Evolutionary conservation across 352 stramenopile species (phyloP).

Genomic region (Phytophthora vignae): DNA sequence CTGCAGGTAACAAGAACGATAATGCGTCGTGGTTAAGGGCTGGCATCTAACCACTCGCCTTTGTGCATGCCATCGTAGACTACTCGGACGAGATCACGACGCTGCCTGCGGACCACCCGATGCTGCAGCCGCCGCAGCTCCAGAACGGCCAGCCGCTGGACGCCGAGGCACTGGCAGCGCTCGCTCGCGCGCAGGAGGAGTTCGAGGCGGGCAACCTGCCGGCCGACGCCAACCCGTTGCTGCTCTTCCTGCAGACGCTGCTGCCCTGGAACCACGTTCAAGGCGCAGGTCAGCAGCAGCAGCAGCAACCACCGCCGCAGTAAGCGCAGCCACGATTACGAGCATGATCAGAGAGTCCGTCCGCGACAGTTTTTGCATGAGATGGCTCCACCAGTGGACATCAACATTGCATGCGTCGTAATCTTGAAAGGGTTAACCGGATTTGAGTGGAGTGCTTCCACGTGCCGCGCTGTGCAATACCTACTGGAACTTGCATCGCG

Average conservation of each 20-base stretch:
- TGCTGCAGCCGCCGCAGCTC: constrained; percentile 77
- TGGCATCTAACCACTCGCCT: background rate
- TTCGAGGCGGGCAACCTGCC: constrained; percentile 75
- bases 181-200: constrained; percentile 70
- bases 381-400: no score
- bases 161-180: constrained; percentile 56
- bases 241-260: constrained; percentile 88
- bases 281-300: constrained; percentile 45
- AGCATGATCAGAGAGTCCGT: background rate
- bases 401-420: no score
- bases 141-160: constrained; percentile 72
- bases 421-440: no score
- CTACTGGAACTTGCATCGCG: no score
- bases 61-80: constrained; percentile 42
- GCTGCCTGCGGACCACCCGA: constrained; percentile 82
- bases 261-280: constrained; percentile 88
- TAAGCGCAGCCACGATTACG: constrained; percentile 16
- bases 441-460: no score
- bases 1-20: constrained; percentile 48
- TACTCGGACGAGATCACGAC: constrained; percentile 91
- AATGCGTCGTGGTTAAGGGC: background rate
- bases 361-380: background rate
- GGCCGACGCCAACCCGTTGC: constrained; percentile 80
- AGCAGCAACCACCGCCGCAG: constrained; percentile 19
- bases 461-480: no score